Base-by-base conservation (phyloP, 108 stramenopile genomes). In the Conticribra guillardii region DNA sequence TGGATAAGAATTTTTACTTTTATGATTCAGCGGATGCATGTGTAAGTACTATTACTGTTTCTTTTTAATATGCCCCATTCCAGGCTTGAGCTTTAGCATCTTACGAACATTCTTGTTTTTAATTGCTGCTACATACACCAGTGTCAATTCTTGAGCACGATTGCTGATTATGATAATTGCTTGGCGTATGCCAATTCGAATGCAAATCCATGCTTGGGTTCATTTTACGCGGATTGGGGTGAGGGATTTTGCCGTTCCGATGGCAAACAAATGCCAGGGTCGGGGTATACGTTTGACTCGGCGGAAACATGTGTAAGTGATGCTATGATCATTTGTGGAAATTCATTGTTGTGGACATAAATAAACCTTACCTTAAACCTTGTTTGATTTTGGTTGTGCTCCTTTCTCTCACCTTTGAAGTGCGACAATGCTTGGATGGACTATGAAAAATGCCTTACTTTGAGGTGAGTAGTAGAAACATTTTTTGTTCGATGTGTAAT, bases 291-390 rank as follows among this genome's bases (percentile, higher is more conserved):
- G 21, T 55, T 55, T 55, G 54, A 21, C 26, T 55, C 54, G 8
- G 54, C 54, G 3, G 54, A 55, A 27, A 55, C 14, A 4, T 55
- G 54, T 55, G 21, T 21, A 15, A 55, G 27, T 21, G 15, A 55
- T 29, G 26, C 27, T 24, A 14, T 18, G n/a, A 54, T 54, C 28
- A 27, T 17, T 54, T 54, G 30, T 54, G 54, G 7, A 5, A 16
- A 27, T n/a, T 54, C 28, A n/a, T n/a, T 54, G 21, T 54, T 3
- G 3, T 4, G 26, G 54, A 54, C 11, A 54, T 26, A 29, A 54
- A 29, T 27, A 3, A 54, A 4, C 21, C n/a, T n/a, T n/a, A n/a
- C n/a, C n/a, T n/a, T n/a, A n/a, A n/a, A n/a, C n/a, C n/a, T n/a
- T n/a, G n/a, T n/a, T n/a, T n/a, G n/a, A 29, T 3, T 54, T 54